phyloP scores from a whole-genome alignment of 768 basidiomycete genomes.

The Clitopilus passeckerianus region DNA sequence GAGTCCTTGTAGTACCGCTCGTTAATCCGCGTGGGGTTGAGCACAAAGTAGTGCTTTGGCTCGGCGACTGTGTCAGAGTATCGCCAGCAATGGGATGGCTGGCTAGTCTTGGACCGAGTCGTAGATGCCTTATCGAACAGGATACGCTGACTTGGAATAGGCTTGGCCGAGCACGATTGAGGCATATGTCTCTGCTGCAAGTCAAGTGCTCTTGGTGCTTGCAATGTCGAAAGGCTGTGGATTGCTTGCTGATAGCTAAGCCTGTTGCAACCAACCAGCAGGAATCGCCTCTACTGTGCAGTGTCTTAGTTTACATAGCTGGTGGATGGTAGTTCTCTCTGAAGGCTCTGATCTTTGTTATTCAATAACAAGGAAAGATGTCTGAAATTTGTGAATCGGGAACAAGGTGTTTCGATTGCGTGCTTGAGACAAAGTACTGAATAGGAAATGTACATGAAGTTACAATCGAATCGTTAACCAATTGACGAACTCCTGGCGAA shows the following conservation, averaged over 20 bases:
- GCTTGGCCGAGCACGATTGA: slow-evolving; percentile 18
- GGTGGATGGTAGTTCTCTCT: too few species aligned
- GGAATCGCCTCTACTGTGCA: too few species aligned
- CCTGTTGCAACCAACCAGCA: too few species aligned
- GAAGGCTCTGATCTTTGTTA: too few species aligned
- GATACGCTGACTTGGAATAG: slow-evolving; percentile 26
- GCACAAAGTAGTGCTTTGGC: background rate
- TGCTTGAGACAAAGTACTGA: slow-evolving; percentile 6
- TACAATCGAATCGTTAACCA: slow-evolving; percentile 10
- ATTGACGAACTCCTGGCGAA: slow-evolving; percentile 20
- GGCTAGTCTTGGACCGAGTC: slow-evolving; percentile 27
- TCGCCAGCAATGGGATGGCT: slow-evolving; percentile 19
- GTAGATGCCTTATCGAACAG: slow-evolving; percentile 28
- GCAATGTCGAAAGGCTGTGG: too few species aligned
- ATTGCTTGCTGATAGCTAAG: too few species aligned
- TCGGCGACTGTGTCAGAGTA: slow-evolving; percentile 5
- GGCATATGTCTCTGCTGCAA: too few species aligned
- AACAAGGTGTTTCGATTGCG: slow-evolving; percentile 23
- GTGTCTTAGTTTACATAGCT: too few species aligned
- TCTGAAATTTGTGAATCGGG: too few species aligned
- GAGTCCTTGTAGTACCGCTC: slow-evolving; percentile 1
- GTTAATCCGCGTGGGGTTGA: slow-evolving; percentile 8
- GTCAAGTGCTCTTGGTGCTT: too few species aligned
- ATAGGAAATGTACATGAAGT: slow-evolving; percentile 1
- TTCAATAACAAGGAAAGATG: too few species aligned